Percentiles rank a stretch among this genome's conserved stretches.
These are phyloP conservation scores for Pythium aristosporum DNA, from an alignment of 352 stramenopile genomes.

Conservation along the genomic window DNA sequence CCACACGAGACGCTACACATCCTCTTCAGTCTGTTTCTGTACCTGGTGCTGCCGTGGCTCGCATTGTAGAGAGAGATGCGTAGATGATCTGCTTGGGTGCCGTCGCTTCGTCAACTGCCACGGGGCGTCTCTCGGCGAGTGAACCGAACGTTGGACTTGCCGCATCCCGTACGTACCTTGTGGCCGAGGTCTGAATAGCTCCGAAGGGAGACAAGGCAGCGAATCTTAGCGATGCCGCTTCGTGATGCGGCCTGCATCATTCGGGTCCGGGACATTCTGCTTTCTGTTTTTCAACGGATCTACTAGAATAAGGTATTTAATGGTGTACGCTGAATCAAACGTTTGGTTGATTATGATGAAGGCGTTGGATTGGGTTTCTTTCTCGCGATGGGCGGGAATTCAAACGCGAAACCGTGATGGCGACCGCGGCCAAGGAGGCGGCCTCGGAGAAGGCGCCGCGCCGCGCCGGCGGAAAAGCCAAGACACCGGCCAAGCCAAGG, in stretches of 20 bases:
- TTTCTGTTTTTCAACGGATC: background rate
- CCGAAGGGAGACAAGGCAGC: conserved; percentile 7
- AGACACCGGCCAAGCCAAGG: background rate
- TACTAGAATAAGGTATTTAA: background rate
- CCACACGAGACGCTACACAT: too few relatives aligned
- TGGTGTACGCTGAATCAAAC: background rate
- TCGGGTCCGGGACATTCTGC: background rate
- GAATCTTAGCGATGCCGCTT: conserved; percentile 13
- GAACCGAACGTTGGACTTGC: background rate
- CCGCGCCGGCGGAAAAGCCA: conserved; percentile 1
- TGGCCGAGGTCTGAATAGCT: too few relatives aligned
- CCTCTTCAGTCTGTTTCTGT: too few relatives aligned
- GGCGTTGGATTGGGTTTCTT: background rate
- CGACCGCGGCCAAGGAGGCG: background rate
- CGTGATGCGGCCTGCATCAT: conserved; percentile 21
- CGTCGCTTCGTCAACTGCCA: background rate
- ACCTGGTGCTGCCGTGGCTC: background rate
- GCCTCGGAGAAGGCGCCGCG: conserved; percentile 2
- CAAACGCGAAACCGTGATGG: conserved; percentile 7
- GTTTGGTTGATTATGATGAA: conserved; percentile 1
- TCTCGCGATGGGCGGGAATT: background rate
- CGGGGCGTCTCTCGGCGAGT: background rate
- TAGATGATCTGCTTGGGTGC: background rate
- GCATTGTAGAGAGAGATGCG: background rate
- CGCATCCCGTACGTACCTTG: background rate